Base-by-base conservation (phyloP, 306 rosid species). In the Prunus mume region DNA sequence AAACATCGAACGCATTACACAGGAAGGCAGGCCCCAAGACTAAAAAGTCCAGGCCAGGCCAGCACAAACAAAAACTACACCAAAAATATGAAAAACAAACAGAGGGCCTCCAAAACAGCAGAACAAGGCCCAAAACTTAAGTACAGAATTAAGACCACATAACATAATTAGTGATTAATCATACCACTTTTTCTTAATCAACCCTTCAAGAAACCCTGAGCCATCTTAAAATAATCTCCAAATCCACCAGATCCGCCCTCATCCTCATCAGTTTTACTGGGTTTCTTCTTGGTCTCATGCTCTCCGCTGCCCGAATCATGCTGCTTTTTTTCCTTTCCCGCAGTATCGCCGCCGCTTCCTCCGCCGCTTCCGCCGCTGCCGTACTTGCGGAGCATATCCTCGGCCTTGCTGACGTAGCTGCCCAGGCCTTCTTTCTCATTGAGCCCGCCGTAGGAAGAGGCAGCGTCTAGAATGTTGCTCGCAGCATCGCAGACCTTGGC, bases 401-500 rank as follows among this genome's bases (percentile, higher is more conserved):
- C 80, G 15, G 91, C 91, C 73, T 89, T 79, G 3, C 73, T 68
- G 47, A 87, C 50, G 38, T 89, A 79, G 52, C 74, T 61, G 0
- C 88, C 93, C 19, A 56, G 0, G 0, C 90, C 85, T 55, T 83
- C 85, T 45, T 79, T 79, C 41, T 83, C 89, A 50, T 83, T 86
- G 4, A 89, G 66, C 28, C 83, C 81, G 0, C 79, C 93, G 67
- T 89, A 86, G 0, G 83, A 57, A 1, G 45, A 30, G 6, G 79
- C 86, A 3, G 84, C 93, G 2, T 72, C 87, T 11, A 89, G 87
- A 55, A 89, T 82, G 61, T 83, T 86, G 2, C 76, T 87, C 0
- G 91, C 87, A 2, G 96, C 91, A 0, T 57, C 86, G 0, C 91
- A 89, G 1, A 76, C 75, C 71, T 88, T 82, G n/a, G 47, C 72